These are phyloP conservation scores for Oleoguttula mirabilis DNA, from an alignment of 495 filamentous ascomycete species.

Conservation along the genomic window DNA sequence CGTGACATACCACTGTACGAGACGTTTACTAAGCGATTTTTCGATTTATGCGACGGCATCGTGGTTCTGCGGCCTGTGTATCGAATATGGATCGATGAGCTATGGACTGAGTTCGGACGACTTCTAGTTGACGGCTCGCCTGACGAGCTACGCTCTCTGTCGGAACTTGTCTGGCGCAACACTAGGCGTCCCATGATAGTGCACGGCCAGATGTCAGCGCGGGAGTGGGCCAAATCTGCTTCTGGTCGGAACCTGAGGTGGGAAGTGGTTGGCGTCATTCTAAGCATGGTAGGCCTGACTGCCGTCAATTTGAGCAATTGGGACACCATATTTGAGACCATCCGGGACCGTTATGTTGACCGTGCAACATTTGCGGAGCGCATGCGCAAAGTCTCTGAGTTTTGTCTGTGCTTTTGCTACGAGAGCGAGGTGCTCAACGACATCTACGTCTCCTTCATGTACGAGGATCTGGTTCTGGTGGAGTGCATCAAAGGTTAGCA, in stretches of 20 bases:
- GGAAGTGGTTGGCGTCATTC: constrained; percentile 45
- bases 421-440: constrained; percentile 28
- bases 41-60: constrained; percentile 22
- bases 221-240: constrained; percentile 22
- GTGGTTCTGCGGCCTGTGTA: constrained; percentile 26
- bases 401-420: constrained; percentile 26
- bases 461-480: constrained; percentile 23
- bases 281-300: constrained; percentile 37
- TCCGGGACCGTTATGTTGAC: constrained; percentile 22
- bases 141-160: constrained; percentile 19
- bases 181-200: constrained; percentile 21
- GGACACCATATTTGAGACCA: constrained; percentile 27
- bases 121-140: constrained; percentile 19
- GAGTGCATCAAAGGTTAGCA: constrained; percentile 16
- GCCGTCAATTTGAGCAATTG: constrained; percentile 30
- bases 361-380: constrained; percentile 20
- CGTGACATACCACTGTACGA: constrained; percentile 25
- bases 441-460: constrained; percentile 28
- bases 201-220: constrained; percentile 21
- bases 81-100: constrained; percentile 24
- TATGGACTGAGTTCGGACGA: constrained; percentile 25
- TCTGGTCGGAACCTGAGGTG: constrained; percentile 43
- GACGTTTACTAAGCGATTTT: constrained; percentile 26
- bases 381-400: constrained; percentile 24
- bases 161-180: constrained; percentile 27